Percentiles rank a stretch among this genome's conserved stretches.
phyloP scores from a whole-genome alignment of 106 monocot genomes.

The Gastrodia elata region DNA sequence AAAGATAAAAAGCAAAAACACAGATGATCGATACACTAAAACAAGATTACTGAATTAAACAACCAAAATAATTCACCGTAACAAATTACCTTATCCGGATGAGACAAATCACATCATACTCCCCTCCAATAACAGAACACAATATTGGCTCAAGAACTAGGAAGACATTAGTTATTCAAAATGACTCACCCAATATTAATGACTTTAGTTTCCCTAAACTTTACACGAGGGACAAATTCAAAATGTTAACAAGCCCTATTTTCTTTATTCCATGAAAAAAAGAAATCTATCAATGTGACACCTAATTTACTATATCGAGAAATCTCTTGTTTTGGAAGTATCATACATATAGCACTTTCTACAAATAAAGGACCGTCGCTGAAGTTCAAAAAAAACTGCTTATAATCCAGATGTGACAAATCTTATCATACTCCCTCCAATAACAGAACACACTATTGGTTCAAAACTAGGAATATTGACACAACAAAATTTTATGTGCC shows the following conservation, averaged over 20 bases:
- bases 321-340: background rate
- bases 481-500: background rate
- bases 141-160: background rate
- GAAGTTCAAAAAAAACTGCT: no score
- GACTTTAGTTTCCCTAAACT: background rate
- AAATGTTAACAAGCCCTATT: background rate
- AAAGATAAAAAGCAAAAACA: no score
- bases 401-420: no score
- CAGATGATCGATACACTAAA: no score
- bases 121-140: background rate
- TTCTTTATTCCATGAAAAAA: background rate
- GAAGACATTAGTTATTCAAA: background rate
- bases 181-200: conserved; percentile 1
- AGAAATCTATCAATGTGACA: background rate
- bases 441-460: background rate
- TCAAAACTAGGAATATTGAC: background rate
- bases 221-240: conserved; percentile 1
- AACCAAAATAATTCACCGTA: background rate
- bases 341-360: background rate
- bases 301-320: background rate
- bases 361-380: background rate
- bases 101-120: background rate
- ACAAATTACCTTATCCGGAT: background rate
- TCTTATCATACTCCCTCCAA: background rate
- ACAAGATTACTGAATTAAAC: background rate